phyloP scores from a whole-genome alignment of 257 asterid species.

The Striga asiatica region DNA sequence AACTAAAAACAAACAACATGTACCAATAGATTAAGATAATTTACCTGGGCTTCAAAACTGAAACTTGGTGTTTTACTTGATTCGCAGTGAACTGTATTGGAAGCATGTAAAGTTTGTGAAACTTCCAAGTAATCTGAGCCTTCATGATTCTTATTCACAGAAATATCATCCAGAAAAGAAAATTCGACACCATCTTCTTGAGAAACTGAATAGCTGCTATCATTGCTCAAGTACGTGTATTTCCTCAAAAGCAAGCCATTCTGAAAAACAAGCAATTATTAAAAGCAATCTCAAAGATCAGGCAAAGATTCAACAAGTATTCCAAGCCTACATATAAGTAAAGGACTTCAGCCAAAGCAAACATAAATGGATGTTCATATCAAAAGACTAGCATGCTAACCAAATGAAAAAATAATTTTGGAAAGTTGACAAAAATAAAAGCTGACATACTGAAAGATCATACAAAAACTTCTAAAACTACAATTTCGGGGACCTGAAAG shows the following conservation, averaged over 20 bases:
- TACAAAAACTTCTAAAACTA: neutral
- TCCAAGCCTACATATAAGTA: neutral
- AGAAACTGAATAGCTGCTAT: constrained; percentile 68
- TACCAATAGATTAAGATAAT: constrained; percentile 12
- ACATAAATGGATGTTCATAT: neutral
- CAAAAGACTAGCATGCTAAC: neutral
- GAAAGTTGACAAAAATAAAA: neutral
- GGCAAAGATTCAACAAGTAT: neutral
- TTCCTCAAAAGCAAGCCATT: constrained; percentile 76
- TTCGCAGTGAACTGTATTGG: constrained; percentile 40
- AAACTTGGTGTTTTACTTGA: constrained; percentile 52
- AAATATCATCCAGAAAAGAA: constrained; percentile 38
- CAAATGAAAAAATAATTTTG: neutral
- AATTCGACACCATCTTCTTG: constrained; percentile 85
- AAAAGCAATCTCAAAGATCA: constrained; percentile 12
- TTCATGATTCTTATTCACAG: constrained; percentile 24
- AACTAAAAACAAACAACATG: neutral
- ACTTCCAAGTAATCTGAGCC: constrained; percentile 32
- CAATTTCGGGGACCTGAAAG: constrained; percentile 1
- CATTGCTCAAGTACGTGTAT: constrained; percentile 68
- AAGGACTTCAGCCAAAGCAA: constrained; percentile 4
- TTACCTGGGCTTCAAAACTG: constrained; percentile 95
- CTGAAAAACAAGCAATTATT: constrained; percentile 34
- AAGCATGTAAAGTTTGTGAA: constrained; percentile 31
- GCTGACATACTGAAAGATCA: constrained; percentile 10